Evolutionary conservation across 306 rosid genomes (phyloP), one percentile per base, ranked within the genome.

Genomic region (Sicyos edulis): DNA sequence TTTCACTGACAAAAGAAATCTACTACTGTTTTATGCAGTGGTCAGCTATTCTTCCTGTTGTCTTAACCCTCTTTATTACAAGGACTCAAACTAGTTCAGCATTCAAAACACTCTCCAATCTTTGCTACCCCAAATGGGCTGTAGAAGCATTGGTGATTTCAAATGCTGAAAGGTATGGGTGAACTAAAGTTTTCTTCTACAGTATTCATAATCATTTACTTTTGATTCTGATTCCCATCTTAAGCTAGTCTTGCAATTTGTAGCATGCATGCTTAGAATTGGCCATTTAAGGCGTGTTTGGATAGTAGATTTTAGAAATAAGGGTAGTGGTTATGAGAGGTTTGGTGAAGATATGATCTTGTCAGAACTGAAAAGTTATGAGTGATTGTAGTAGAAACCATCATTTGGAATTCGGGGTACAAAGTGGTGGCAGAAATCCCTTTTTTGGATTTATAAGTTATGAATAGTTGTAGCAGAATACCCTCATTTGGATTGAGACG

Each of bases 11-110:
- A 32, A 47, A 63, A 60, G 3, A 32, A 63, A 29, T 69, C 6
- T 69, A 26, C 6, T 69, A 26, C 15, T 69, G 37, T 50, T 79
- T 77, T 72, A 75, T 85, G 88, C 83, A 93, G 99, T 91, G 91
- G 85, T 93, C 99, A 5, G 99, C 91, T 44, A 93, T 93, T 66
- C 86, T 93, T 78, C 96, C 99, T 8, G 99, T 93, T 75, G 99
- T 93, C 70, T 81, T 84, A 81, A 91, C 99, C 40, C 96, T 93
- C 51, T 76, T 93, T 37, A 87, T 96, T 44, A 88, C 99, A 60
- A 88, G 87, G 75, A 81, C 86, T 9, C 82, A 77, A 54, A 83
- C 80, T 26, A 77, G 85, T 73, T 75, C 77, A 72, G 4, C 83
- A 60, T 53, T 93, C 73, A 91, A 85, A 88, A 59, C 4, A 78